Conservation (phyloP, 352 stramenopile species). For the Phytopythium chamaehyphon region DNA sequence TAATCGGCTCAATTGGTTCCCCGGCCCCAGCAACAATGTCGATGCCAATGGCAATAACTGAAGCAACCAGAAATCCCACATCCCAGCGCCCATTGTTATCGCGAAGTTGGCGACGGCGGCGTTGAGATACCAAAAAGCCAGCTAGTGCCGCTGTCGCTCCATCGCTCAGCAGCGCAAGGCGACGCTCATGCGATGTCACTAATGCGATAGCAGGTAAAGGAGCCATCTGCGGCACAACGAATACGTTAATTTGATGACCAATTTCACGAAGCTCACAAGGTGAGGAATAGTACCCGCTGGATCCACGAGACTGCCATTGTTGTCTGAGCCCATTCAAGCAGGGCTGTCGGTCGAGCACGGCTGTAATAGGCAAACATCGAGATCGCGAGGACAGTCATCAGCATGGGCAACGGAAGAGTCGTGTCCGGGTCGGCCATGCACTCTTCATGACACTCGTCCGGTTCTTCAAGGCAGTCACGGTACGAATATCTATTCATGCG, state of each 20-base stretch:
- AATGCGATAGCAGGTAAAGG: neutral
- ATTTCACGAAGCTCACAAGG: neutral
- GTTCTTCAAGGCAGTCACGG: constrained; percentile 4
- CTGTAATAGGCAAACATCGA: constrained; percentile 2
- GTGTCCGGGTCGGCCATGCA: constrained; percentile 6
- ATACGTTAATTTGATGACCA: neutral
- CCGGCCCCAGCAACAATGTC: neutral
- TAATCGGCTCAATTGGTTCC: neutral
- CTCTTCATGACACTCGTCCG: constrained; percentile 7
- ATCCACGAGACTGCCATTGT: constrained; percentile 7
- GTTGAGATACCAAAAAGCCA: constrained; percentile 4
- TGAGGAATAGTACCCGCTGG: constrained; percentile 3
- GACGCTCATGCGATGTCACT: neutral
- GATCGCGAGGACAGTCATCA: neutral
- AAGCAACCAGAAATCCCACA: neutral
- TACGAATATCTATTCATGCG: constrained; percentile 1
- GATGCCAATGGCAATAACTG: neutral
- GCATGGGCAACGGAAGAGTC: neutral
- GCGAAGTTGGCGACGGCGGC: constrained; percentile 1
- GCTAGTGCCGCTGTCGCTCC: neutral
- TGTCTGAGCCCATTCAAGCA: constrained; percentile 7
- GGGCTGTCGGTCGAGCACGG: neutral
- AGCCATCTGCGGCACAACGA: neutral
- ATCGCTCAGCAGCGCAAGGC: constrained; percentile 3
- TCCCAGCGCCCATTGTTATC: constrained; percentile 1